These are phyloP conservation scores for Ailanthus altissimus DNA, from an alignment of 345 rosid species.

Conservation along the genomic window DNA sequence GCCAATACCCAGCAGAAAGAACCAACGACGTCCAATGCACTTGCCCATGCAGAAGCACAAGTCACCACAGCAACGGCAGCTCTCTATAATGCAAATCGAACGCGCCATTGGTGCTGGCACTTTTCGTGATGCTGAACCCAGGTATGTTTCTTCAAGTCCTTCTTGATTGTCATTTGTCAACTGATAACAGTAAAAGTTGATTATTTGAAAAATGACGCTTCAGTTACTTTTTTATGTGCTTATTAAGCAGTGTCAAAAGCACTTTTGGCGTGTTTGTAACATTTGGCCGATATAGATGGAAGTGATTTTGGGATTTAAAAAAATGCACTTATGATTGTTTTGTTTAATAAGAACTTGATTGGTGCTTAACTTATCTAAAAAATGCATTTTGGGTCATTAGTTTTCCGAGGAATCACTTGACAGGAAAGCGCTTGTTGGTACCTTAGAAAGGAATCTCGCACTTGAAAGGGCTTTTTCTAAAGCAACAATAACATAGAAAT, in stretches of 20 bases:
- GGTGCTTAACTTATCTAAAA: too few species aligned
- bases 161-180: not conserved
- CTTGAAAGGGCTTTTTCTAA: not conserved
- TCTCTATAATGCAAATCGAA: constrained; percentile 57
- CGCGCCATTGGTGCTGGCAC: constrained; percentile 82
- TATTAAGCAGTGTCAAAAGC: not conserved
- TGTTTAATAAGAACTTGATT: too few species aligned
- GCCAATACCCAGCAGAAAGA: constrained; percentile 19
- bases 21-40: constrained; percentile 3
- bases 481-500: not conserved
- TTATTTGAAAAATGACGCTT: not conserved
- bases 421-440: not conserved
- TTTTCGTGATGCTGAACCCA: constrained; percentile 64
- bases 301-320: not conserved
- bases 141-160: constrained; percentile 26
- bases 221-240: not conserved
- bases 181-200: not conserved
- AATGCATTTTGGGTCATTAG: not conserved
- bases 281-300: not conserved
- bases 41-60: constrained; percentile 20
- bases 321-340: not conserved
- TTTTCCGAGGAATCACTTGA: not conserved
- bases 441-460: not conserved
- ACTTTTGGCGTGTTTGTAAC: not conserved
- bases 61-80: constrained; percentile 28